Evolutionary conservation across 306 rosid genomes (phyloP).

Genomic region (barrel medic (Medicago truncatula)): MtrunA17r5.0-ANR NC_053046.1:6193001-6193500

Average conservation of each 20-base stretch:
- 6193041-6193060: slow-evolving; percentile 27
- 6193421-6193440: not conserved
- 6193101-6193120: slow-evolving; percentile 34
- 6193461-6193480: not conserved
- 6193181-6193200: slow-evolving; percentile 92
- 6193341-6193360: not conserved
- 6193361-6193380: not conserved
- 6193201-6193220: slow-evolving; percentile 58
- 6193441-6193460: not conserved
- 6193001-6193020: not conserved
- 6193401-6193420: not conserved
- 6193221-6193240: not conserved
- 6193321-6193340: not conserved
- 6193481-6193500: slow-evolving; percentile 1
- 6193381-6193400: not conserved
- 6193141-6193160: slow-evolving; percentile 90
- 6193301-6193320: not conserved
- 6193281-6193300: slow-evolving; percentile 18
- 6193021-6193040: slow-evolving; percentile 1
- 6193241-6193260: slow-evolving; percentile 24
- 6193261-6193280: slow-evolving; percentile 11
- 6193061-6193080: not conserved
- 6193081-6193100: slow-evolving; percentile 40
- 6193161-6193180: slow-evolving; percentile 93
- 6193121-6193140: slow-evolving; percentile 82